These are phyloP conservation scores for Cnidoscolus chayamansa DNA, from an alignment of 441 rosid genomes.

Conservation along the genomic window DNA sequence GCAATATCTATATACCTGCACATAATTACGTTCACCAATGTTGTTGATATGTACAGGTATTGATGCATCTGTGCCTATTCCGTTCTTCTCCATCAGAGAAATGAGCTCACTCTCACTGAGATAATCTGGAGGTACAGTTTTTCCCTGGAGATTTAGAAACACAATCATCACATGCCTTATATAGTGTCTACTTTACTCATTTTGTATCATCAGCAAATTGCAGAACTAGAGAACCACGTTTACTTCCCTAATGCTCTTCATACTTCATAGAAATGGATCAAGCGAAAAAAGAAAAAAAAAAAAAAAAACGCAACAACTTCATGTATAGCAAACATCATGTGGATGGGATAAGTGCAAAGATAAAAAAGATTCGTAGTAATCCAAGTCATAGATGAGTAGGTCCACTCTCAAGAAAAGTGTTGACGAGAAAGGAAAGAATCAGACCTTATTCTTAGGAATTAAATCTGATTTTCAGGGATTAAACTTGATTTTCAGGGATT, in stretches of 20 bases:
- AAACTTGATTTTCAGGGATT: too few species aligned
- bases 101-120: conserved; percentile 93
- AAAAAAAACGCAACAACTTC: too few species aligned
- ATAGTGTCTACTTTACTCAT: neutral
- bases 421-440: too few species aligned
- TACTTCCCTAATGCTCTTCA: neutral
- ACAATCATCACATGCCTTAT: conserved; percentile 1
- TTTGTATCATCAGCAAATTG: neutral
- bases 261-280: too few species aligned
- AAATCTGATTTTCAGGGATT: too few species aligned
- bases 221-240: neutral
- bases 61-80: conserved; percentile 96
- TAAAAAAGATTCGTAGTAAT: neutral
- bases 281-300: too few species aligned
- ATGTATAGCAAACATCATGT: too few species aligned
- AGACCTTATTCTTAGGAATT: too few species aligned
- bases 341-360: too few species aligned
- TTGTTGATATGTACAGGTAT: conserved; percentile 87
- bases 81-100: conserved; percentile 91
- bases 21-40: conserved; percentile 93
- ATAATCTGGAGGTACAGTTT: conserved; percentile 73
- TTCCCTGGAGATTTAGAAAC: conserved; percentile 50
- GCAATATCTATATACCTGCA: conserved; percentile 50
- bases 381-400: too few species aligned
- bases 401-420: too few species aligned